phyloP scores from a whole-genome alignment of 1,284 basidiomycete species.

The Schizophyllum amplum region DNA sequence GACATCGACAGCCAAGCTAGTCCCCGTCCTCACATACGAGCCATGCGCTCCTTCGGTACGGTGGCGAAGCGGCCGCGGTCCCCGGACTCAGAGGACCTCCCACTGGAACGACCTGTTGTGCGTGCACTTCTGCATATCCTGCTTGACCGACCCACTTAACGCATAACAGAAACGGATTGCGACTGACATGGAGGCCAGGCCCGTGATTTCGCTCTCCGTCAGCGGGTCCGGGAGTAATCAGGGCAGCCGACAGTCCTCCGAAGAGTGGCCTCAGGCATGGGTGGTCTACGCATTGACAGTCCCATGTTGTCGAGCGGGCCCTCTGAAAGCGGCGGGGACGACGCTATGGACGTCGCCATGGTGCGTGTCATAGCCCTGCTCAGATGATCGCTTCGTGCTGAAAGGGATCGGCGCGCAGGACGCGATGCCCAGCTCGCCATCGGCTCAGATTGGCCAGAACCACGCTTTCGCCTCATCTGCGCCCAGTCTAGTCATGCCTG shows the following conservation, averaged over 20 bases:
- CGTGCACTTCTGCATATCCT: background rate
- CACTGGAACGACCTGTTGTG: background rate
- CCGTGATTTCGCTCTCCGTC: conserved; percentile 11
- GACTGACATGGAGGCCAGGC: conserved; percentile 26
- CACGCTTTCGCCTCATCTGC: background rate
- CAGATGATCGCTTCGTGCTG: background rate
- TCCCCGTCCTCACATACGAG: background rate
- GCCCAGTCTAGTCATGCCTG: background rate
- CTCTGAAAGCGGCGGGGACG: background rate
- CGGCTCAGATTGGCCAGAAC: background rate
- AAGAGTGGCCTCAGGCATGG: conserved; percentile 62
- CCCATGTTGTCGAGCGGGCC: conserved; percentile 24
- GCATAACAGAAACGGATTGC: conserved; percentile 46
- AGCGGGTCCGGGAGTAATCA: conserved; percentile 18
- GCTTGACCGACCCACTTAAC: background rate
- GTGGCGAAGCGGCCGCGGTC: background rate
- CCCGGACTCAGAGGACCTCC: background rate
- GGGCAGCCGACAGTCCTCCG: conserved; percentile 35
- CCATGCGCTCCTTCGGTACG: background rate
- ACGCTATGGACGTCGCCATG: background rate
- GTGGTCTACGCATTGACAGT: conserved; percentile 49
- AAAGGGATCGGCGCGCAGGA: background rate
- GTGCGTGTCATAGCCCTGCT: background rate
- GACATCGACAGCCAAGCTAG: background rate
- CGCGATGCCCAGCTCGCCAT: background rate